Conservation (phyloP, 441 rosid species). For the Populus hybrid region DNA sequence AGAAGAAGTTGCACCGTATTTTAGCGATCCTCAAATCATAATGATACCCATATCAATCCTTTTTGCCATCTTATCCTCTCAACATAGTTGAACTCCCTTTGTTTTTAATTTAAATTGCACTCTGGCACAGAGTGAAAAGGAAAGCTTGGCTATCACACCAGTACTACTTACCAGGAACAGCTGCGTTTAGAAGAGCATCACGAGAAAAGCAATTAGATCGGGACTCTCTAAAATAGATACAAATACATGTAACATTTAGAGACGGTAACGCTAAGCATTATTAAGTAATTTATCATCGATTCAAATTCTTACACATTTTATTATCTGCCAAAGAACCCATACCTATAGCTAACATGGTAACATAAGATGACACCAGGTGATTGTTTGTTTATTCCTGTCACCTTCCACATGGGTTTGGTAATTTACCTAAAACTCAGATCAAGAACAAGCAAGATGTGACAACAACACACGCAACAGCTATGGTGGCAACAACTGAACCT, state of each 20-base stretch:
- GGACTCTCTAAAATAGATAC: neutral
- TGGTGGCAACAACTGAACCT: conserved; percentile 74
- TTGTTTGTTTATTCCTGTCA: conserved; percentile 20
- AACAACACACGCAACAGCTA: conserved; percentile 53
- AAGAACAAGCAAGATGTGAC: conserved; percentile 53
- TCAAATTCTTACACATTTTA: neutral
- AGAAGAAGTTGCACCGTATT: neutral
- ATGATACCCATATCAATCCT: neutral
- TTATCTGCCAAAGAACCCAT: neutral
- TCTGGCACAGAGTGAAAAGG: neutral
- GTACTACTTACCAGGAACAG: neutral
- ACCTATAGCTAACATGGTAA: neutral
- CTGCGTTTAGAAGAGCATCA: neutral
- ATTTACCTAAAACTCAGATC: conserved; percentile 35
- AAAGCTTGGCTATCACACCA: neutral
- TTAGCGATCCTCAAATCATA: neutral
- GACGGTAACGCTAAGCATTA: neutral
- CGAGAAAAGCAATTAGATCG: neutral
- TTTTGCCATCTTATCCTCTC: neutral
- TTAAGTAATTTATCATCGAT: neutral
- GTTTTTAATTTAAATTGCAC: neutral
- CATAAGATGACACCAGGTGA: neutral
- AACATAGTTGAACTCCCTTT: neutral
- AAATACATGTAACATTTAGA: neutral
- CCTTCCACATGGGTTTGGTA: conserved; percentile 6